Evolutionary conservation across 2,329 filamentous ascomycete species (phyloP), one percentile per base, ranked within the genome.

Genomic region (Drechslerella coelobrocha): DNA sequence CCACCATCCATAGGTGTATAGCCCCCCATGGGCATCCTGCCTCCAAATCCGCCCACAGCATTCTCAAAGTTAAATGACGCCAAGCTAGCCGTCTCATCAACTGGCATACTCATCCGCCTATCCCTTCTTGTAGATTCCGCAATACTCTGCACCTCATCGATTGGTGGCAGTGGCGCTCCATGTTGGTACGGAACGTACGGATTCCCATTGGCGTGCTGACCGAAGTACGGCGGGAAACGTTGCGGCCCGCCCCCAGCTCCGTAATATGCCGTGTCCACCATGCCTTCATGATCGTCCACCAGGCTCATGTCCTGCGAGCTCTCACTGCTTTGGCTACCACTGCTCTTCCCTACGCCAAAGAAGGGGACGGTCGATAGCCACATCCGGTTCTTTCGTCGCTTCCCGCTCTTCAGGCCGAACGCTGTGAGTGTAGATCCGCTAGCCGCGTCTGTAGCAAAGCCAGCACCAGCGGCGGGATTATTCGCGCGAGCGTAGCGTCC

Each of bases 81-180:
- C 41, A n/a, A 17, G 8, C 27, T 12, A 19, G 23, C 61, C 66
- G 10, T 71, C n/a, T n/a, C 66, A 6, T 63, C 59, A 1, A 52
- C 47, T 27, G 31, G 37, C 24, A 14, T 29, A 24, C 29, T 24
- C 9, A 23, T 23, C 12, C 3, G 2, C 7, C 53, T 39, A 57
- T 50, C 66, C 47, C 41, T 71, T 59, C 27, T 56, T 62, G 6
- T 34, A 34, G 52, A 59, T 12, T 71, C 66, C 23, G 66, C 66
- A 29, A 71, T 71, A 50, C 66, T 71, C 48, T 71, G 66, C n/a
- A 71, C 66, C 19, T 71, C 66, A 17, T 71, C 66, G 17, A 71
- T 71, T 7, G 66, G 66, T n/a, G 66, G 59, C 39, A 71, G 50
- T 4, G 66, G 66, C 8, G 66, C 59, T 26, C 66, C 66, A 39